Evolutionary conservation across 306 rosid genomes (phyloP).

Genomic region (Quillaja saponaria): DNA sequence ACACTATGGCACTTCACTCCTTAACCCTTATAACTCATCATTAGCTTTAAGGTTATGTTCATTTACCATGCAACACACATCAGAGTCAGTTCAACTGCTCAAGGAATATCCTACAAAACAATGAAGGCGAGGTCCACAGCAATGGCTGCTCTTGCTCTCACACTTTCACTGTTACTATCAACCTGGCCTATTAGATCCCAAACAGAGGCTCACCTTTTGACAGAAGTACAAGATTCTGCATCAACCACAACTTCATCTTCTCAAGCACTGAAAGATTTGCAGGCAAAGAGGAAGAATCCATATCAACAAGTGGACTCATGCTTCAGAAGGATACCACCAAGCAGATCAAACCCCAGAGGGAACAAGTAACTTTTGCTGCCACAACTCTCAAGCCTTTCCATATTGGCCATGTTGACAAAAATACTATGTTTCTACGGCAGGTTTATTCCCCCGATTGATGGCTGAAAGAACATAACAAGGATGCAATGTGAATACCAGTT

Average conservation of each 20-base stretch:
- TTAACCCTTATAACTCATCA: constrained; percentile 20
- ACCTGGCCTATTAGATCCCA: constrained; percentile 30
- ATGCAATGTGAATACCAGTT: constrained; percentile 18
- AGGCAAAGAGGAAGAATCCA: constrained; percentile 37
- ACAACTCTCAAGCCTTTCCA: constrained; percentile 33
- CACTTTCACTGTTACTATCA: constrained; percentile 43
- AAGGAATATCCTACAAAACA: constrained; percentile 26
- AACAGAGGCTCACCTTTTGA: constrained; percentile 33
- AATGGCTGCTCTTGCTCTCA: constrained; percentile 48
- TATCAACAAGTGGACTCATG: constrained; percentile 45
- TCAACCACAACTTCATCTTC: constrained; percentile 40
- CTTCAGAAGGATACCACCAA: constrained; percentile 64
- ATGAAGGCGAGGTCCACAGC: constrained; percentile 59
- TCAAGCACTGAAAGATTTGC: constrained; percentile 37
- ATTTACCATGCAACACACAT: constrained; percentile 35
- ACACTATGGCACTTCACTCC: constrained; percentile 12
- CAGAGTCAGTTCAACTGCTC: background rate
- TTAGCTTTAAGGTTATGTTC: constrained; percentile 24
- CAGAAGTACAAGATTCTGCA: constrained; percentile 31
- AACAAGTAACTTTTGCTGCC: constrained; percentile 55
- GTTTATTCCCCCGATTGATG: constrained; percentile 47
- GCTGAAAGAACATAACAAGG: constrained; percentile 35
- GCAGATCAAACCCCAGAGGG: constrained; percentile 60
- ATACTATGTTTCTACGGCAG: constrained; percentile 44
- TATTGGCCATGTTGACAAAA: constrained; percentile 26